Conservation (phyloP, 768 basidiomycete genomes). For the Macrolepiota fuliginosa region DNA sequence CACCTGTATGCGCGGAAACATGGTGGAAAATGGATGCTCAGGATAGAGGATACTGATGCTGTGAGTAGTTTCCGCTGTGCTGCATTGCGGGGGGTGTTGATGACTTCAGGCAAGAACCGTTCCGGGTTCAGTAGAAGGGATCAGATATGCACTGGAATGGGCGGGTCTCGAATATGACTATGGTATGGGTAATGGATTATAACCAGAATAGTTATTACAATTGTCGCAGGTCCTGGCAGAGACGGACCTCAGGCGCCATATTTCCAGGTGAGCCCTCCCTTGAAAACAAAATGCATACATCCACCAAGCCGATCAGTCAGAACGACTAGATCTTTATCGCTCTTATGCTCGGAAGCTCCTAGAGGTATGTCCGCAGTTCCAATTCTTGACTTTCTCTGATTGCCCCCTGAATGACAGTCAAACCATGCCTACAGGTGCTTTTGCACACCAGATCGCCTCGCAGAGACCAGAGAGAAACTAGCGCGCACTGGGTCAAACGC, state of each 20-base stretch:
- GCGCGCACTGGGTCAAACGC: slow-evolving; percentile 71
- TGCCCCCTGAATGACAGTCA: too few species aligned
- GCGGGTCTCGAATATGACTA: slow-evolving; percentile 90
- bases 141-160: slow-evolving; percentile 79
- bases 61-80: slow-evolving; percentile 39
- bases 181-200: slow-evolving; percentile 46
- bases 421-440: slow-evolving; percentile 89
- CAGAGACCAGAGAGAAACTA: slow-evolving; percentile 64
- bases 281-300: background rate
- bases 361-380: slow-evolving; percentile 45
- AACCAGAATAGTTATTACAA: background rate
- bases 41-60: slow-evolving; percentile 94
- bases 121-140: slow-evolving; percentile 80
- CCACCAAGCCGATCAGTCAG: slow-evolving; percentile 55
- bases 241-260: slow-evolving; percentile 82
- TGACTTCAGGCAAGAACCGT: slow-evolving; percentile 67
- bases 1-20: slow-evolving; percentile 79
- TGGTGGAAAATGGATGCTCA: slow-evolving; percentile 85
- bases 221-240: slow-evolving; percentile 65
- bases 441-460: slow-evolving; percentile 73
- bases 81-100: background rate
- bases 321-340: slow-evolving; percentile 84
- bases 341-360: slow-evolving; percentile 71
- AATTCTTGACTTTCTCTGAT: background rate
- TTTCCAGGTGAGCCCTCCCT: slow-evolving; percentile 59